Base-by-base conservation (phyloP, 2,329 filamentous ascomycete genomes). In the Tolypocladium ovalisporum region DNA sequence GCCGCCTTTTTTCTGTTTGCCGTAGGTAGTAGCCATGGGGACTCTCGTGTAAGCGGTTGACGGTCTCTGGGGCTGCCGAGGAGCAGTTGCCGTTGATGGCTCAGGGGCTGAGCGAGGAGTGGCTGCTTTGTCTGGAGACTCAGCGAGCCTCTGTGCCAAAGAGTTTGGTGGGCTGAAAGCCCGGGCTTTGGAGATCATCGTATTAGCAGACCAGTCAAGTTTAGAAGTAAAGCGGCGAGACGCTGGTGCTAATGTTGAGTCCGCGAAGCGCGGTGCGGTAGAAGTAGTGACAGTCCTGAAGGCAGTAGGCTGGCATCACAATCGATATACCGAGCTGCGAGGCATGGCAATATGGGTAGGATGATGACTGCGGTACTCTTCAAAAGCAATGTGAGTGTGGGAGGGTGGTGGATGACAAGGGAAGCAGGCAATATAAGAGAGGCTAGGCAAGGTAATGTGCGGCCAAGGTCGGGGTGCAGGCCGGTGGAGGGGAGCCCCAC, bases 241-340 rank as follows among this genome's bases (percentile, higher is more conserved):
- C 83, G 67, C 77, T 82, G 66, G 89, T 95, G 75, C 85, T 82
- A 66, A 96, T 85, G 69, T 88, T 93, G 66, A 96, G 78, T 70
- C 91, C 86, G 79, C 89, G 89, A 76, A 96, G 77, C 70, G 89
- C 88, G 73, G 87, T 95, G 79, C 89, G 89, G 78, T 89, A 94
- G 76, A 96, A 95, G 76, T 95, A 95, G 72, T 95, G 90, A 68
- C 89, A 95, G 74, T 95, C 88, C 79, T 94, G 87, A 58, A 89
- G 78, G 73, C 79, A 95, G 73, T 90, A 93, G 66, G 80, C 74
- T 78, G 88, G 88, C 89, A 95, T 95, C 77, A 80, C 78, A 80
- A 74, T 75, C 63, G 70, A 35, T 34, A 15, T 17, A 3, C 54
- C 47, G 39, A 54, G 29, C 24, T 29, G 22, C 29, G 12, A 17